phyloP scores from a whole-genome alignment of 2,329 filamentous ascomycete species.

The Hypocreales sp. region DNA sequence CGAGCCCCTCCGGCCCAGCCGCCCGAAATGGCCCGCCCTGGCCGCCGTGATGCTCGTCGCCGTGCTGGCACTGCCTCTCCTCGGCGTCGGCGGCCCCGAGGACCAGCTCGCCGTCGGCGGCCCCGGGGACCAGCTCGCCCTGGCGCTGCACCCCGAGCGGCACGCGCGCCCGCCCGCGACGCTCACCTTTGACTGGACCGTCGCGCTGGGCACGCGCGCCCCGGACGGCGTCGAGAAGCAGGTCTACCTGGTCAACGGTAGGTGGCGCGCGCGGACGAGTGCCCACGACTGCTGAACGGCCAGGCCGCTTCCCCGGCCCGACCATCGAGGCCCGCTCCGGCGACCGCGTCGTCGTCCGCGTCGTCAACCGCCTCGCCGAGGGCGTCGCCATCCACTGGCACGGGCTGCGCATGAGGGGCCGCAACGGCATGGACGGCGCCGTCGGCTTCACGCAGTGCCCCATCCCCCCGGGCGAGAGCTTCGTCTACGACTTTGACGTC shows the following conservation, averaged over 20 bases:
- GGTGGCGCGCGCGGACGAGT: background rate
- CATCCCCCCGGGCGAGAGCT: constrained; percentile 31
- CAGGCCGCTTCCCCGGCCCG: constrained; percentile 49
- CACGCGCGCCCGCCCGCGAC: constrained; percentile 5
- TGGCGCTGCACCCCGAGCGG: constrained; percentile 5
- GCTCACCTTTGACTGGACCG: constrained; percentile 7
- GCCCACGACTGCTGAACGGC: background rate
- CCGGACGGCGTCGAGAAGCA: constrained; percentile 11
- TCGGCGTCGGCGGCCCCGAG: background rate
- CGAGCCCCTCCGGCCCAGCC: too few relatives aligned
- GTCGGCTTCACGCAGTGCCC: constrained; percentile 31
- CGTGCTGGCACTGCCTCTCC: constrained; percentile 2
- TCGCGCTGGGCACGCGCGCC: constrained; percentile 5
- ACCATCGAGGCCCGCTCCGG: constrained; percentile 55
- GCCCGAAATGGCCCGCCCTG: constrained; percentile 1
- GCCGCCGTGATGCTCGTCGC: background rate
- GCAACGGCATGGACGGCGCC: constrained; percentile 52
- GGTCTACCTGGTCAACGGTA: constrained; percentile 11
- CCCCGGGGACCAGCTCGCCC: constrained; percentile 6
- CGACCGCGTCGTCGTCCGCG: constrained; percentile 52
- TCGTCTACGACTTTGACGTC: constrained; percentile 40
- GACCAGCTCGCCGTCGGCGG: too few relatives aligned
- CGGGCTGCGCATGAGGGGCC: constrained; percentile 58
- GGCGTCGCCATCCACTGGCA: constrained; percentile 57
- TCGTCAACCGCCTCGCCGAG: constrained; percentile 48